These are phyloP conservation scores for Xylaria arbuscula DNA, from an alignment of 2,329 filamentous ascomycete genomes.

Conservation along the genomic window DNA sequence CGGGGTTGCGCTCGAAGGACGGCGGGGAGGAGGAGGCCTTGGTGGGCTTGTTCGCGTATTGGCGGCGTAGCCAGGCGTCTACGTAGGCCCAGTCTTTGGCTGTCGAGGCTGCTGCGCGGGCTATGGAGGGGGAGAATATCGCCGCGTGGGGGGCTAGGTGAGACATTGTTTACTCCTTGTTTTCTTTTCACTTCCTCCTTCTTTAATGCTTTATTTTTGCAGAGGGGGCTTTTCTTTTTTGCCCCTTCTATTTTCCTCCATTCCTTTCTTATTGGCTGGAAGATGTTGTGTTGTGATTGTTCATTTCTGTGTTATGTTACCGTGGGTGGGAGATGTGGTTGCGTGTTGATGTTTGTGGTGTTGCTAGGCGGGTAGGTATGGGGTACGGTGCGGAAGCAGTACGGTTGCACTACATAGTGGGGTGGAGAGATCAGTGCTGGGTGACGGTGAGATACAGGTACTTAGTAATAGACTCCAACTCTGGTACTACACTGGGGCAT, in stretches of 20 bases:
- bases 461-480: too few relatives aligned
- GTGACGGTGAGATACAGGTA: too few relatives aligned
- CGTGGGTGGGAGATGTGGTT: too few relatives aligned
- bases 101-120: conserved; percentile 80
- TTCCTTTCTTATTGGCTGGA: neutral
- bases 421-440: too few relatives aligned
- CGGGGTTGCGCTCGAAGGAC: conserved; percentile 85
- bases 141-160: conserved; percentile 55
- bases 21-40: conserved; percentile 68
- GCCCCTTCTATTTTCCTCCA: neutral
- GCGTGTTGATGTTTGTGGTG: too few relatives aligned
- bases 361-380: too few relatives aligned
- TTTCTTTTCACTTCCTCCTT: neutral
- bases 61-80: conserved; percentile 81
- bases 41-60: conserved; percentile 54
- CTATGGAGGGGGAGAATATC: conserved; percentile 75
- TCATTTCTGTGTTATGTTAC: neutral
- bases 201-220: too few relatives aligned
- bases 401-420: too few relatives aligned
- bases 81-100: conserved; percentile 93
- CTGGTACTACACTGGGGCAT: too few relatives aligned
- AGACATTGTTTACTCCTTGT: conserved; percentile 45
- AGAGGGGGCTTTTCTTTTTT: neutral
- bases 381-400: too few relatives aligned
- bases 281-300: neutral